phyloP scores from a whole-genome alignment of 192 early-diverging fungal genomes.

The Kappamyces sp. region DNA sequence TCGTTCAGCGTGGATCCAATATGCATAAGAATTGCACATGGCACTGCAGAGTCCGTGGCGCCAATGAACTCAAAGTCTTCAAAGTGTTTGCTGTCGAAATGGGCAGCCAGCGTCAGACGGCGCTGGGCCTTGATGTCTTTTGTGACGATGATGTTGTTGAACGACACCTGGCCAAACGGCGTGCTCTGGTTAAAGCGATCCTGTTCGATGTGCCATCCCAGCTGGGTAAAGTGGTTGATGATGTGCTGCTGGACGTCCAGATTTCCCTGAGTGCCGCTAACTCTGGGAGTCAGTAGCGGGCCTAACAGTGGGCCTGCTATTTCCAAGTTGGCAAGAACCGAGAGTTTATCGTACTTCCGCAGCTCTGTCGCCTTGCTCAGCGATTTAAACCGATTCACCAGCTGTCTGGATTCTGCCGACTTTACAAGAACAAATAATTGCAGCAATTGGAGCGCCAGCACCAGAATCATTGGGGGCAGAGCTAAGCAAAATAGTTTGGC shows the following conservation, averaged over 20 bases:
- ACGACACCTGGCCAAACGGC: slow-evolving; percentile 66
- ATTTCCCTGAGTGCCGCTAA: slow-evolving; percentile 71
- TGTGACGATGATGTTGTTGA: slow-evolving; percentile 88
- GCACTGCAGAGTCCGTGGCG: slow-evolving; percentile 85
- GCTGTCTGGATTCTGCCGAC: too few species aligned
- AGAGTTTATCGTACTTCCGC: too few species aligned
- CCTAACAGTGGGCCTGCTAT: slow-evolving; percentile 51
- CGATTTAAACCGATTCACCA: too few species aligned
- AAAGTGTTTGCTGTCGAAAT: slow-evolving; percentile 88
- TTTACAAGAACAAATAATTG: too few species aligned
- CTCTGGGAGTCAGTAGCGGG: slow-evolving; percentile 73
- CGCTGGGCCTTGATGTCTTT: slow-evolving; percentile 66
- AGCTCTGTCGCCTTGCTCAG: too few species aligned
- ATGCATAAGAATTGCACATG: slow-evolving; percentile 86
- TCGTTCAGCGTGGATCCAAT: slow-evolving; percentile 65
- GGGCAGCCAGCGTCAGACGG: slow-evolving; percentile 81
- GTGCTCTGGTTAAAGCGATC: slow-evolving; percentile 74
- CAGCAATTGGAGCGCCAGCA: too few species aligned
- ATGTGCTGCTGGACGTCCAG: slow-evolving; percentile 65
- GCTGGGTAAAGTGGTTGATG: slow-evolving; percentile 50
- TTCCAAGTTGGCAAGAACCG: neutral
- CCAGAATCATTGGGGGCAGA: too few species aligned
- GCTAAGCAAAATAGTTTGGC: too few species aligned
- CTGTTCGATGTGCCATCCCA: slow-evolving; percentile 74
- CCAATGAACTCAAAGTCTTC: slow-evolving; percentile 65